phyloP scores from a whole-genome alignment of 441 rosid species.

The Gossypium schwendimanii region DNA sequence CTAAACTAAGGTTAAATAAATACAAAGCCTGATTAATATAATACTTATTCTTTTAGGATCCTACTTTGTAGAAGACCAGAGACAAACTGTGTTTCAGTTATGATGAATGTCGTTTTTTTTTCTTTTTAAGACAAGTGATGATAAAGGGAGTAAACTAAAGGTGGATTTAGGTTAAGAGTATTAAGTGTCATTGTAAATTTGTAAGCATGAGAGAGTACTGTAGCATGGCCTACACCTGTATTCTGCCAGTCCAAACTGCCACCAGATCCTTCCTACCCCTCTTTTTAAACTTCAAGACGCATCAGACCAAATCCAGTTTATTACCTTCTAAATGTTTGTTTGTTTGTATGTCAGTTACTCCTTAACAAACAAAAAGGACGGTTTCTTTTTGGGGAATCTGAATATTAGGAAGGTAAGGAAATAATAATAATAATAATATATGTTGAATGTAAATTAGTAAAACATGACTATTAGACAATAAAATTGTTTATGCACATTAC shows the following conservation, averaged over 20 bases:
- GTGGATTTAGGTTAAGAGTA: not conserved
- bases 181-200: not conserved
- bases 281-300: not conserved
- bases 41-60: too few relatives aligned
- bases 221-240: slow-evolving; percentile 4
- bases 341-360: not conserved
- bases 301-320: not conserved
- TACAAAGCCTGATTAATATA: too few relatives aligned
- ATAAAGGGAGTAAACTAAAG: not conserved
- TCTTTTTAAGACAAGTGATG: not conserved
- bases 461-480: too few relatives aligned
- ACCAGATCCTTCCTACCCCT: not conserved
- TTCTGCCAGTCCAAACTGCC: not conserved
- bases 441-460: too few relatives aligned
- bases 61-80: too few relatives aligned
- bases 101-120: not conserved
- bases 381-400: not conserved
- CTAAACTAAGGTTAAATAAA: too few relatives aligned
- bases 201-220: not conserved
- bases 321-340: too few relatives aligned
- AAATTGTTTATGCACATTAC: too few relatives aligned
- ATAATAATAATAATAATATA: too few relatives aligned
- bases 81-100: too few relatives aligned
- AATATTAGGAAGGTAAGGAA: too few relatives aligned
- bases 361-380: not conserved